Base-by-base conservation (phyloP, 1,139 yeast species). In the Kodamaea anthophila region DNA sequence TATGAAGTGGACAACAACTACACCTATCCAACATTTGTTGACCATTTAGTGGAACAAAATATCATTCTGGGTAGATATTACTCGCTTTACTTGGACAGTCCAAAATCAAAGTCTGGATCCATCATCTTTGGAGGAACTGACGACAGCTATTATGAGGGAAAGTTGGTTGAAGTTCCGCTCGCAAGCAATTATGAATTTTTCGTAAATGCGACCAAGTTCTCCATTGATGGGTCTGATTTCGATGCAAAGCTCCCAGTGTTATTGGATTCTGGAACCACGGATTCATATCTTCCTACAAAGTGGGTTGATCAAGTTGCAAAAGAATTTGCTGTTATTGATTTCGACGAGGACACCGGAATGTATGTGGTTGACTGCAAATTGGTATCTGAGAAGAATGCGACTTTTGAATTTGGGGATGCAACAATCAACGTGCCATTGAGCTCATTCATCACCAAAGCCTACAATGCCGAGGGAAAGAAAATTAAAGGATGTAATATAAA, bases 211-310 rank as follows among this genome's bases (percentile, higher is more conserved):
- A 26, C 38, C 5, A 12, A 15, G 15, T 11, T 18, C 12, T 5
- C 6, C 6, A 9, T 11, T 11, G 5, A 5, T 11, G 15, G 15
- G 4, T 3, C 9, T n/a, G 6, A 6, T 9, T 16, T 6, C 9
- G 9, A 6, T 16, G 22, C 25, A 9, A 18, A 28, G 18, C 12
- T 22, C 28, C 58, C 72, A 1, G 82, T 77, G 3, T 50, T 76
- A 26, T 53, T 81, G 24, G 91, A 81, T 51, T 71, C 85, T 2
- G 91, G 91, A 26, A 71, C 87, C 6, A 74, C 87, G 3, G 52
- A 74, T 28, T 63, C 80, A 4, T 69, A 66, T 39, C 49, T 77
- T 2, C 82, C 85, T 13, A 29, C 43, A 2, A 46, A 40, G n/a
- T 43, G 70, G 15, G 51, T 73, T 9, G 43, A 46, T 3, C 38